Evolutionary conservation across 352 stramenopile genomes (phyloP).

Genomic region (Pythium aphanidermatum): DNA sequence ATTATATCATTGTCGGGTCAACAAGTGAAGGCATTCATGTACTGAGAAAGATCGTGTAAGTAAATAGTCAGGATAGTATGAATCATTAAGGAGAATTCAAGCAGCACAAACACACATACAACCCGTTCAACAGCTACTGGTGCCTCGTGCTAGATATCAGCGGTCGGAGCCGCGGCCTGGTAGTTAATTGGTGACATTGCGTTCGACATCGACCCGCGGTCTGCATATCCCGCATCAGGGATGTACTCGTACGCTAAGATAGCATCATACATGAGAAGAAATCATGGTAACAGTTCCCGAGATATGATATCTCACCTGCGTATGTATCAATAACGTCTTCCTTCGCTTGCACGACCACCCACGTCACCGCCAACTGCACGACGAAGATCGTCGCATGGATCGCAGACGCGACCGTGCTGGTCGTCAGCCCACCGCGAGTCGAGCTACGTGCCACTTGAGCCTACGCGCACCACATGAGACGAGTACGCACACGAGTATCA

Average conservation of each 20-base stretch:
- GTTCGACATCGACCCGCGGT: conserved; percentile 35
- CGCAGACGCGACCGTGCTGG: conserved; percentile 37
- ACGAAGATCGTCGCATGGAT: conserved; percentile 54
- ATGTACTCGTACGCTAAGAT: conserved; percentile 77
- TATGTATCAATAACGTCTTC: conserved; percentile 85
- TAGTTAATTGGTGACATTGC: conserved; percentile 51
- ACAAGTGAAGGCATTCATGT: conserved; percentile 45
- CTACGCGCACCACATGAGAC: not conserved
- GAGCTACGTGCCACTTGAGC: conserved; percentile 13
- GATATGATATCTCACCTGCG: conserved; percentile 40
- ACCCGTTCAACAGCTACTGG: not conserved
- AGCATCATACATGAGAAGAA: not conserved
- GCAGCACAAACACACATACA: too few relatives aligned
- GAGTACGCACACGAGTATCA: not conserved
- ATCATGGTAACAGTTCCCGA: too few relatives aligned
- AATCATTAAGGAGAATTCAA: not conserved
- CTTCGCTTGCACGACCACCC: conserved; percentile 61
- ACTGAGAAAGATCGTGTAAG: conserved; percentile 44
- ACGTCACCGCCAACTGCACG: conserved; percentile 56
- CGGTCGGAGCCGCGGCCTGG: conserved; percentile 46
- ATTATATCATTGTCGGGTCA: conserved; percentile 38
- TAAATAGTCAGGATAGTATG: not conserved
- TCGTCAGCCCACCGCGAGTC: conserved; percentile 23
- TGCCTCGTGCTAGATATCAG: conserved; percentile 37
- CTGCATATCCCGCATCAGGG: conserved; percentile 44